Base-by-base conservation (phyloP, 164 flowering plant genomes). In the Kingdonia uniflora region DNA sequence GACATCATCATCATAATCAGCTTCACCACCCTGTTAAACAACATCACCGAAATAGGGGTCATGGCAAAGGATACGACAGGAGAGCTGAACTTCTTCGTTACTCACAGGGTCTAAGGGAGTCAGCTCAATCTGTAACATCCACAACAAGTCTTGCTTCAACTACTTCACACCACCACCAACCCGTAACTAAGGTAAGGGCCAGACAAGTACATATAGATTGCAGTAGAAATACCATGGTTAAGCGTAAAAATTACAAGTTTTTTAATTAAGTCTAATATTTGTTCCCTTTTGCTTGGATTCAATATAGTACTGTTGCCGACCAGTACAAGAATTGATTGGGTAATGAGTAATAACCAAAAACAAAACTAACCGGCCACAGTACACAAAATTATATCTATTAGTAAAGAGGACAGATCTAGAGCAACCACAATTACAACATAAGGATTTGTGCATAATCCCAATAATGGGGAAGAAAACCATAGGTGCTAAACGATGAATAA, bases 21-120 rank as follows among this genome's bases (percentile, higher is more conserved):
- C 65, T 56, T 22, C 68, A 50, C 19, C 63, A 62, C 51, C 53
- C 52, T 17, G 41, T 51, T 26, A 65, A 45, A 22, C 49, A 42
- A 43, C 20, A 42, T 55, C 47, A 41, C 6, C 56, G 48, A 25
- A 48, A 37, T 5, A 66, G 46, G 41, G 54, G 59, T 41, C 61
- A 16, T 17, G 49, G 58, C 40, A 65, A 56, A 40, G 74, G 81
- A 20, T 62, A 67, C 35, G 57, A 72, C 54, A 76, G 83, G 52
- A 76, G 66, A 60, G 77, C 83, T 6, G 75, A 74, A 51, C 81
- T 82, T 61, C 81, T 82, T 44, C 59, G 29, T 42, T 78, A 80
- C 51, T 60, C 77, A 0, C 79, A 58, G 22, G 49, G 61, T 33
- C 74, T 78, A 2, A 57, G 85, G 24, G 67, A 64, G 43, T 65